Percentiles rank a stretch among this genome's conserved stretches.
phyloP scores from a whole-genome alignment of 2,329 filamentous ascomycete genomes.

The Colletotrichum australisinense region DNA sequence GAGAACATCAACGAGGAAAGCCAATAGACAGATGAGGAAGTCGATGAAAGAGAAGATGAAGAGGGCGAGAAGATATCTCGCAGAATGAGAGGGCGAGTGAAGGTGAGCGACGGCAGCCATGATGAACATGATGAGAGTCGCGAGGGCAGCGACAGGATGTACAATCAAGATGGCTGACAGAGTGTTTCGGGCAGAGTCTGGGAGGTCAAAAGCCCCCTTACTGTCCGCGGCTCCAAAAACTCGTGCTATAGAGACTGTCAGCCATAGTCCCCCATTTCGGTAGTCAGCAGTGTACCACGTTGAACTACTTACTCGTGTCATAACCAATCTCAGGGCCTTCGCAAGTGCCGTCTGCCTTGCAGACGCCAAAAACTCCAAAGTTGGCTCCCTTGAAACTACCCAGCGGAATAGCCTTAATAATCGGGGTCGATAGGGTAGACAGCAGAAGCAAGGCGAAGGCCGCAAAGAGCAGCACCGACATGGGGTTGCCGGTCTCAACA shows the following conservation, averaged over 20 bases:
- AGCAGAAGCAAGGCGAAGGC: conserved; percentile 89
- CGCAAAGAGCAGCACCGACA: conserved; percentile 85
- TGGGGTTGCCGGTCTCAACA: conserved; percentile 91
- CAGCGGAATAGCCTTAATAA: conserved; percentile 87
- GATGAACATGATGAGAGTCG: conserved; percentile 86
- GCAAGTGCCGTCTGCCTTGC: conserved; percentile 71
- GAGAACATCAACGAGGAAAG: conserved; percentile 93
- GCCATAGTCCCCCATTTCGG: background rate
- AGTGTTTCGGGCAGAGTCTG: conserved; percentile 63
- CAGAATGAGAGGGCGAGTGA: conserved; percentile 88
- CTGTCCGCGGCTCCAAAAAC: conserved; percentile 38
- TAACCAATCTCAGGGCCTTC: conserved; percentile 86
- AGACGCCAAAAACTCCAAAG: conserved; percentile 95
- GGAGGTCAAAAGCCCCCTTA: conserved; percentile 65
- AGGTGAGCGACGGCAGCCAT: conserved; percentile 86
- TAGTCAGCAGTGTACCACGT: background rate
- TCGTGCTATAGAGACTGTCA: conserved; percentile 8
- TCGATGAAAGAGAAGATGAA: conserved; percentile 90
- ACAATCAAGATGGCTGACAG: conserved; percentile 93
- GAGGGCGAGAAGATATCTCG: conserved; percentile 85
- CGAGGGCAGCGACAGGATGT: conserved; percentile 88
- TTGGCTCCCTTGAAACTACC: conserved; percentile 80
- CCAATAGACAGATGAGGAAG: conserved; percentile 83
- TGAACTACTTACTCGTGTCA: conserved; percentile 73
- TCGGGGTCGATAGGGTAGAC: conserved; percentile 89